Conservation (phyloP, 805 yeast genomes). For the Kazachstania africana region DNA sequence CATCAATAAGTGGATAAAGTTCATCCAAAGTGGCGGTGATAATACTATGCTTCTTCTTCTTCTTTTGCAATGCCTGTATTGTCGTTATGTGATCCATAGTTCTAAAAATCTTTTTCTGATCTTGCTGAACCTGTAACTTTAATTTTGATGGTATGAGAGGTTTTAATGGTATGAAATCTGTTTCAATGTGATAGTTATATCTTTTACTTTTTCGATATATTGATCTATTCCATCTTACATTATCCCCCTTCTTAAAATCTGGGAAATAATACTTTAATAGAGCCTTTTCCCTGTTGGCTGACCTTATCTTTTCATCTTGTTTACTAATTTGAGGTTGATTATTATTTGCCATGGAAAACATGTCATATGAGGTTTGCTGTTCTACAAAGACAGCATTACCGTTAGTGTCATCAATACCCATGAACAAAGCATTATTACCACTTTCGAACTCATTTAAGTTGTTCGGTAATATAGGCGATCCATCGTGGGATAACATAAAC, state of each 20-base stretch:
- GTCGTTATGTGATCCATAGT: slow-evolving; percentile 1
- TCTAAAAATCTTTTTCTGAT: slow-evolving; percentile 38
- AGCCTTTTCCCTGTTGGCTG: slow-evolving; percentile 24
- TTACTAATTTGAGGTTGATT: background rate
- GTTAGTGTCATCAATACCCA: slow-evolving; percentile 22
- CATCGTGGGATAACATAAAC: slow-evolving; percentile 4
- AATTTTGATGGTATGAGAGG: slow-evolving; percentile 41
- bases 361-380: slow-evolving; percentile 10
- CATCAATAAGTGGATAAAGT: slow-evolving; percentile 6
- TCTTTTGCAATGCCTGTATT: slow-evolving; percentile 1
- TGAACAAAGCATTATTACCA: slow-evolving; percentile 24
- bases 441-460: slow-evolving; percentile 10
- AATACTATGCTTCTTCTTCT: slow-evolving; percentile 11
- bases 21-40: slow-evolving; percentile 14
- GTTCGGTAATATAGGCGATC: slow-evolving; percentile 1
- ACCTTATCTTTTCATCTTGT: slow-evolving; percentile 7
- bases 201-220: slow-evolving; percentile 38
- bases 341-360: slow-evolving; percentile 8
- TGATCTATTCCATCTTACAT: slow-evolving; percentile 43
- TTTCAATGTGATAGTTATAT: slow-evolving; percentile 32
- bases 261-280: slow-evolving; percentile 43
- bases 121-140: slow-evolving; percentile 42
- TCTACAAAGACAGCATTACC: slow-evolving; percentile 10
- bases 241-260: slow-evolving; percentile 35
- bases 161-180: slow-evolving; percentile 1